phyloP scores from a whole-genome alignment of 2,329 filamentous ascomycete genomes.

The Cyanodermella asteris region DNA sequence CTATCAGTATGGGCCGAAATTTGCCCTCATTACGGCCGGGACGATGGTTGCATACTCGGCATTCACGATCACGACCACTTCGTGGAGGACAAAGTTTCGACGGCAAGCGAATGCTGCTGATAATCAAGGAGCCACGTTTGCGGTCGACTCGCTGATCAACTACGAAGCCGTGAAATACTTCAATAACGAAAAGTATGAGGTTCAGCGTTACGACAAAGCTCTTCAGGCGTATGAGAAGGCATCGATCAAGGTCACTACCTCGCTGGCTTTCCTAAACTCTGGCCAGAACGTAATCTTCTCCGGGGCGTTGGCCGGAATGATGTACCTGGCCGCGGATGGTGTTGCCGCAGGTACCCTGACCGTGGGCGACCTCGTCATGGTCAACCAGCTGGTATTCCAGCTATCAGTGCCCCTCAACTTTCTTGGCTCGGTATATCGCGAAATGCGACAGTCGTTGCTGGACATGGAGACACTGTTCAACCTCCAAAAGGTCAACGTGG shows the following conservation, averaged over 20 bases:
- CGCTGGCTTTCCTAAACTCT: conserved; percentile 74
- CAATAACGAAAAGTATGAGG: conserved; percentile 94
- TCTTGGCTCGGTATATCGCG: conserved; percentile 89
- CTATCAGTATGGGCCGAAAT: conserved; percentile 81
- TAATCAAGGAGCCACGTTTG: conserved; percentile 84
- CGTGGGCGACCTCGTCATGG: conserved; percentile 92
- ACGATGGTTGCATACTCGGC: conserved; percentile 90
- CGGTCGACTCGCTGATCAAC: conserved; percentile 92
- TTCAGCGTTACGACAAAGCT: conserved; percentile 71
- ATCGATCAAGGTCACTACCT: conserved; percentile 92
- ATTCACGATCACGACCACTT: conserved; percentile 93
- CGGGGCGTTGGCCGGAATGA: conserved; percentile 81
- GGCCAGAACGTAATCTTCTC: conserved; percentile 98
- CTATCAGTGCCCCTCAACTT: conserved; percentile 94
- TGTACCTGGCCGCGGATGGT: conserved; percentile 86
- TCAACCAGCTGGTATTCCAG: conserved; percentile 97
- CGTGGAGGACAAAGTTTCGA: conserved; percentile 92
- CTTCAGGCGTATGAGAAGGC: conserved; percentile 73
- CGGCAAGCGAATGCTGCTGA: conserved; percentile 90
- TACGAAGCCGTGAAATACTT: conserved; percentile 99
- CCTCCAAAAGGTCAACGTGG: conserved; percentile 86
- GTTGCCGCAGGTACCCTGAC: conserved; percentile 64
- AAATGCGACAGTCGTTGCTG: conserved; percentile 77
- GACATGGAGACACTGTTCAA: conserved; percentile 99
- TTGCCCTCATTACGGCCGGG: conserved; percentile 68